Percentiles rank a stretch among this genome's conserved stretches.
Conservation (phyloP, 495 filamentous ascomycete species). For the Pyrenopolyporus hunteri region DNA sequence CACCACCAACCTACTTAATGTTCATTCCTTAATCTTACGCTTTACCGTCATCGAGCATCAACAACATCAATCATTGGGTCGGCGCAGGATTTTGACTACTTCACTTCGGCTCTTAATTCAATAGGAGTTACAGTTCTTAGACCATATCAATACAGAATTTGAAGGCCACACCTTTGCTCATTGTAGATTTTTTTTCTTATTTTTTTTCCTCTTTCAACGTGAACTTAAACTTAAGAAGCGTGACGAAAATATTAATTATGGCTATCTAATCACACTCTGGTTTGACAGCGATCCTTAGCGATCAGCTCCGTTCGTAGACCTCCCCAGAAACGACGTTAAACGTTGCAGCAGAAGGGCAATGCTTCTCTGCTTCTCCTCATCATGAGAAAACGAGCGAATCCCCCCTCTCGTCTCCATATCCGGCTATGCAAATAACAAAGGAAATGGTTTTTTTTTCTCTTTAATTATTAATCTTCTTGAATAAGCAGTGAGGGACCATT, state of each 20-base stretch:
- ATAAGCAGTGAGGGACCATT: constrained; percentile 13
- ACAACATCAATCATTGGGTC: neutral
- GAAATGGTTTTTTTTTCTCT: constrained; percentile 5
- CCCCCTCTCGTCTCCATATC: constrained; percentile 18
- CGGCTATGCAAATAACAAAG: constrained; percentile 35
- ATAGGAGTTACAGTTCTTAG: too few relatives aligned
- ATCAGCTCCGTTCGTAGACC: constrained; percentile 4
- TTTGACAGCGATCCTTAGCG: constrained; percentile 4
- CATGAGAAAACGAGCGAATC: constrained; percentile 20
- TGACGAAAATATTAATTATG: constrained; percentile 29
- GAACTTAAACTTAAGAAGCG: neutral
- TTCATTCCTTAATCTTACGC: constrained; percentile 20
- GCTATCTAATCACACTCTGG: constrained; percentile 8
- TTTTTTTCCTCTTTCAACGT: too few relatives aligned
- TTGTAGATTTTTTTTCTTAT: too few relatives aligned
- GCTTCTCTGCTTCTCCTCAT: neutral
- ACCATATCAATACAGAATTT: too few relatives aligned
- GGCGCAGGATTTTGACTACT: neutral
- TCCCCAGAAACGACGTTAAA: constrained; percentile 30
- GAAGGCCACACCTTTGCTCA: too few relatives aligned
- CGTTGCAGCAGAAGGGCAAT: constrained; percentile 4
- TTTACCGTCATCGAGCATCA: neutral
- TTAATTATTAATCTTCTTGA: constrained; percentile 27
- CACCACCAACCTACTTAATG: constrained; percentile 30
- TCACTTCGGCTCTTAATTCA: too few relatives aligned